Base-by-base conservation (phyloP, 2,329 filamentous ascomycete genomes). In the Exophiala oligosperma region DNA sequence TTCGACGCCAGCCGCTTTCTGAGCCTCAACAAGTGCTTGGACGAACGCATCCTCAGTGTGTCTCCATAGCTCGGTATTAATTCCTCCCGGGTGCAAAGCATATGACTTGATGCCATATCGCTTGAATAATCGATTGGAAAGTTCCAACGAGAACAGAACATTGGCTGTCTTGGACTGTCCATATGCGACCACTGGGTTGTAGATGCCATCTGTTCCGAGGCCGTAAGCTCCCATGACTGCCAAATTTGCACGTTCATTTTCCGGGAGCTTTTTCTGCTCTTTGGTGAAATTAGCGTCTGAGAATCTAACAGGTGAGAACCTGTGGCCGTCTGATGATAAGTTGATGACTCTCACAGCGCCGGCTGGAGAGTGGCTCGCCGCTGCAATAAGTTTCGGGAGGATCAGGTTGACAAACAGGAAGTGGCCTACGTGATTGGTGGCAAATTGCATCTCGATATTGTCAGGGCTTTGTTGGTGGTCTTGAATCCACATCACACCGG, bases 161-260 rank as follows among this genome's bases (percentile, higher is more conserved):
- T 77, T 77, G 21, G 77, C 77, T 2, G 74, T 76, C 69, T 81
- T 81, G 43, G 69, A 68, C 55, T 79, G 76, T 3, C 73, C 76
- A 64, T 81, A 80, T 2, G 72, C 72, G 7, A 64, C 62, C 65
- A 74, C 76, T 28, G 65, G 68, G 38, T 59, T 66, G 64, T 76
- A 77, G 1, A 62, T 64, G 21, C 48, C 40, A 3, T 53, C 56
- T 26, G 56, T 29, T 41, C 23, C 38, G 17, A 51, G 21, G 21
- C 44, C 54, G 9, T 43, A 40, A 24, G 29, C 43, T 37, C 32
- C 8, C 26, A 59, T 50, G 24, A 52, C 32, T 12, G 46, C 37
- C n/a, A 54, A 6, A 26, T 61, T 54, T 11, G 57, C 49, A 35
- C 49, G 54, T 46, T 67, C 64, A 26, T 49, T 37, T 40, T 63